These are phyloP conservation scores for Blakeslea trispora DNA, from an alignment of 371 early-diverging fungal genomes.

Conservation along the genomic window DNA sequence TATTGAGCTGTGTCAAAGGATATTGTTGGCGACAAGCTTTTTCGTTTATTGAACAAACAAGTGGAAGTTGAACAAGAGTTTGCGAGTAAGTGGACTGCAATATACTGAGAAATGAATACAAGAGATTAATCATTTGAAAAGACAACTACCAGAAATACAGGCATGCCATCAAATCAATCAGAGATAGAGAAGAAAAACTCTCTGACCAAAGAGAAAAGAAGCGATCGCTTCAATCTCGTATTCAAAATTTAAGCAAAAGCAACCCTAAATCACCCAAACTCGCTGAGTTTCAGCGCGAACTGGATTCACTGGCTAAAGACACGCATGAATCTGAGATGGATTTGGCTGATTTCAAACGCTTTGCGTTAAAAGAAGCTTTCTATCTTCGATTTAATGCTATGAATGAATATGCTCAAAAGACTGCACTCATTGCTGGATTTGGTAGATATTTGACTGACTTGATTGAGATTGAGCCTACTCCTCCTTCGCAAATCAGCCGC, in stretches of 20 bases:
- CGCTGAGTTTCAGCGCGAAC: constrained; percentile 38
- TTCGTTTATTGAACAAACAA: constrained; percentile 33
- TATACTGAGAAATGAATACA: not conserved
- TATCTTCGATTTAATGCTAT: constrained; percentile 53
- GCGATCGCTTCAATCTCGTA: constrained; percentile 39
- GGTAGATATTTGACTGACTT: constrained; percentile 51
- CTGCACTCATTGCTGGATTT: constrained; percentile 49
- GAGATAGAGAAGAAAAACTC: constrained; percentile 45
- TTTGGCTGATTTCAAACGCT: constrained; percentile 51
- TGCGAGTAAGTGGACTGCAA: constrained; percentile 26
- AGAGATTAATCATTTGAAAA: not conserved
- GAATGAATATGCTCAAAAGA: constrained; percentile 48
- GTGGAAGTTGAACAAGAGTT: constrained; percentile 41
- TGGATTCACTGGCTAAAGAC: constrained; percentile 42
- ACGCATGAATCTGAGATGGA: constrained; percentile 48
- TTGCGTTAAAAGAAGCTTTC: constrained; percentile 52
- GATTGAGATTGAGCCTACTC: constrained; percentile 44
- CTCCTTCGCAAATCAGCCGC: constrained; percentile 25
- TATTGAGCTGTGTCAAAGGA: constrained; percentile 21
- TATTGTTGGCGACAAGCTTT: constrained; percentile 38
- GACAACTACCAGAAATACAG: constrained; percentile 48
- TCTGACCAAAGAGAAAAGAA: constrained; percentile 49
- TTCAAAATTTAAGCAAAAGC: constrained; percentile 31
- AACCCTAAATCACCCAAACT: constrained; percentile 39
- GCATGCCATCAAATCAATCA: constrained; percentile 48